Evolutionary conservation across 345 rosid genomes (phyloP).

Genomic region (Salix koriyanagi): DNA sequence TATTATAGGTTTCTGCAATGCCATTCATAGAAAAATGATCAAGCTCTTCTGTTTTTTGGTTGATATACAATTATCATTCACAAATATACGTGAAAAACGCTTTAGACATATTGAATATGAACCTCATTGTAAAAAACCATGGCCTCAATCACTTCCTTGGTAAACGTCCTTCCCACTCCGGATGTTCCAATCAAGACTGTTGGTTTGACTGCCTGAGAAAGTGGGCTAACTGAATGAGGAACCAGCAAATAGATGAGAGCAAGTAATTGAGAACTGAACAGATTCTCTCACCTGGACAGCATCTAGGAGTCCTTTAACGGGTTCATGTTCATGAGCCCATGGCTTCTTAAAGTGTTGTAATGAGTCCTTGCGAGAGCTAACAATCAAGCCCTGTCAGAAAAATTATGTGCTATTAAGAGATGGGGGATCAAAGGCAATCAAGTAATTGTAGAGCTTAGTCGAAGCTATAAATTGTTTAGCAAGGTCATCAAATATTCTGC

Average conservation of each 20-base stretch:
- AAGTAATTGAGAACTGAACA: not conserved
- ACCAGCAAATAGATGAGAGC: not conserved
- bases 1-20: conserved; percentile 74
- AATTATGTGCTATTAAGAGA: not conserved
- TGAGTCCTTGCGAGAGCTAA: conserved; percentile 58
- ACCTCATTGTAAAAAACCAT: conserved; percentile 80
- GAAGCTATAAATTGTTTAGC: not conserved
- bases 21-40: not conserved
- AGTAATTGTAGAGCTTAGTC: not conserved
- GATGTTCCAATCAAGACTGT: conserved; percentile 86
- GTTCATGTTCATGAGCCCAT: conserved; percentile 89
- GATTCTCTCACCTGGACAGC: conserved; percentile 62
- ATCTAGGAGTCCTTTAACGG: conserved; percentile 52
- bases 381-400: conserved; percentile 63
- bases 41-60: not conserved
- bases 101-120: not conserved
- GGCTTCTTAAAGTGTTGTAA: conserved; percentile 94
- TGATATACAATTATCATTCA: not conserved
- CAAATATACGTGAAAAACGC: not conserved
- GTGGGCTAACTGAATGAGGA: not conserved
- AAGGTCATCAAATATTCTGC: not conserved
- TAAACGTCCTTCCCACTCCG: conserved; percentile 82
- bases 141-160: conserved; percentile 77
- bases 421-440: conserved; percentile 2
- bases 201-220: conserved; percentile 76